phyloP scores from a whole-genome alignment of 202 grass and related monocot genomes.

The Setaria italica region DNA sequence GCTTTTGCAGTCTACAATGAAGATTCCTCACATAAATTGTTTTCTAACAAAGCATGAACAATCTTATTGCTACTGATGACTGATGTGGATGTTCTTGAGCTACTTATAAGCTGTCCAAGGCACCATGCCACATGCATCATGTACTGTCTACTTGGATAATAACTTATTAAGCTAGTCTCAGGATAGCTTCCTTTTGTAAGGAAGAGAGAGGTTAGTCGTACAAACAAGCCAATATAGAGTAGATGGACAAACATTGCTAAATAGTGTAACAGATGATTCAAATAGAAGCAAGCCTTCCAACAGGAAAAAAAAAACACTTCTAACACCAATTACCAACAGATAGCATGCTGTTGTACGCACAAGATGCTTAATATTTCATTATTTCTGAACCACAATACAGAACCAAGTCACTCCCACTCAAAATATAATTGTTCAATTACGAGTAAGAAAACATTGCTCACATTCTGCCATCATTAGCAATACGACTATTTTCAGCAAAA shows the following conservation, averaged over 20 bases:
- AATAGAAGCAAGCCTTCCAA: neutral
- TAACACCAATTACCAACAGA: neutral
- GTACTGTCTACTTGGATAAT: neutral
- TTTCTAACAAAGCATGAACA: neutral
- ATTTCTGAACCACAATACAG: neutral
- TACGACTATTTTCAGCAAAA: neutral
- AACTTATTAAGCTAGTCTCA: neutral
- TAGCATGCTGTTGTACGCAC: neutral
- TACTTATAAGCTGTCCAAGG: constrained; percentile 3
- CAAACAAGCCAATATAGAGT: neutral
- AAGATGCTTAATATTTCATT: neutral
- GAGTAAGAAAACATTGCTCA: neutral
- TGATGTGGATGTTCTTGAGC: neutral
- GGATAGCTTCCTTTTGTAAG: neutral
- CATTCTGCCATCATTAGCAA: neutral
- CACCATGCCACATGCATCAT: neutral
- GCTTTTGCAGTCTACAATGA: neutral
- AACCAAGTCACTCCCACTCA: neutral
- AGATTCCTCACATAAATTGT: neutral
- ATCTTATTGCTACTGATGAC: neutral
- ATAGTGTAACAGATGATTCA: neutral
- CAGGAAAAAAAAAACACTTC: neutral
- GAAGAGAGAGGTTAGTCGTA: neutral
- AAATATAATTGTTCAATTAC: neutral
- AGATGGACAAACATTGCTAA: neutral